Evolutionary conservation across 179 eudicot genomes (phyloP), one percentile per base, ranked within the genome.

Genomic region (Beta lomatogona): DNA sequence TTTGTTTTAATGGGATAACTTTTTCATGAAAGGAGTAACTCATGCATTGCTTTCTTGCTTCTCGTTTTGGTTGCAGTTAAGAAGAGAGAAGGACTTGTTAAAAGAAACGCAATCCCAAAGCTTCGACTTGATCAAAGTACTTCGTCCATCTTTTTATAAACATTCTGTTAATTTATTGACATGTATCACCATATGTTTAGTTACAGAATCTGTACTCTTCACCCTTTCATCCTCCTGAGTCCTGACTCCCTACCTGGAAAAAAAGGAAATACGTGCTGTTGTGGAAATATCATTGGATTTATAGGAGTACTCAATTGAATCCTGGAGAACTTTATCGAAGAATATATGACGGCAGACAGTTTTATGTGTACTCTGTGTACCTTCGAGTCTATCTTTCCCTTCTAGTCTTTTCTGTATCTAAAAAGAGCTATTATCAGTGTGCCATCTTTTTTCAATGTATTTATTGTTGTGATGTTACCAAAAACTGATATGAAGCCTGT

Each of bases 61-160:
- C 54, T 70, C 69, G 55, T 86, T 70, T 79, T 52, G 54, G 64
- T 46, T 91, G 88, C 87, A 92, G 97, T 85, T 92, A 61, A 86
- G 89, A 75, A 92, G 84, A 83, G 94, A 93, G 85, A 93, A 91
- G 91, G 94, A 91, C 80, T 77, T 84, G 87, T 76, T 91, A 68
- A 91, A 85, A 72, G 92, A 88, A 79, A 89, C 94, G 8, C 92
- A 92, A 82, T 91, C 92, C 50, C 87, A 93, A 84, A 88, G 97
- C 85, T 88, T 88, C 73, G 92, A 88, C 53, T 84, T 92, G 75
- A 90, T 93, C 83, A 87, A 85, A 82, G 98, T 93, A 92, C 89
- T 80, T 80, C 9, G 25, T 58, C 73, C 63, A 9, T 19, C 63
- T 79, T 22, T 25, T 44, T 10, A 16, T 72, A 15, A 18, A 58